Evolutionary conservation across 2,329 filamentous ascomycete species (phyloP), one percentile per base, ranked within the genome.

Genomic region (Botrytis elliptica): DNA sequence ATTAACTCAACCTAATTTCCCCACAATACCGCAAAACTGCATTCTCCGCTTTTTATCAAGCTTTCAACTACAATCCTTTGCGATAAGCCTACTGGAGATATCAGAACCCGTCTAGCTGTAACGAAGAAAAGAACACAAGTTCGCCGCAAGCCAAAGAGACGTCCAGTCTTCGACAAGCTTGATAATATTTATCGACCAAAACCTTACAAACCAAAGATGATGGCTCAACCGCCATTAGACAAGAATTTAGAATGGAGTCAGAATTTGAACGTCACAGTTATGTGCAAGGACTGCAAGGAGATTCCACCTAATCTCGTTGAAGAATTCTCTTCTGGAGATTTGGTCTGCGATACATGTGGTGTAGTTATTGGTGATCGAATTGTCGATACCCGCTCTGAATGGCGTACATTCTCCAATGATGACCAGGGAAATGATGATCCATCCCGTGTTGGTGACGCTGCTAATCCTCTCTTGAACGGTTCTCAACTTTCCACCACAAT

Each of bases 361-460:
- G 87, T 98, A 49, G 96, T 99, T 9, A 88, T 99, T 44, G 92
- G 93, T 75, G 93, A 95, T 80, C 92, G 94, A 77, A 94, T 96
- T 82, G 95, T 99, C 81, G 97, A 99, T 82, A 97, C 93, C 75
- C 92, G 97, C 76, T 97, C 94, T 66, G 96, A 99, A 85, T 99
- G 96, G 96, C 93, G 96, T 82, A 99, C 96, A 0, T 99, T 99
- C 84, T 94, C 95, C 81, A 98, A 98, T 82, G 96, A 99, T 81
- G 97, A 99, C 82, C 94, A 97, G 83, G 94, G 93, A 80, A 95
- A 93, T 80, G 97, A 98, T 79, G 96, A 99, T 78, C 96, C 97
- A 7, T 98, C 94, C 74, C 96, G 96, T 94, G 95, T 99, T 77
- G 96, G 96, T 85, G 96, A 98, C 79, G 93, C 92, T 9, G 91